These are phyloP conservation scores for Hortaea werneckii DNA, from an alignment of 2,329 filamentous ascomycete species.

Conservation along the genomic window DNA sequence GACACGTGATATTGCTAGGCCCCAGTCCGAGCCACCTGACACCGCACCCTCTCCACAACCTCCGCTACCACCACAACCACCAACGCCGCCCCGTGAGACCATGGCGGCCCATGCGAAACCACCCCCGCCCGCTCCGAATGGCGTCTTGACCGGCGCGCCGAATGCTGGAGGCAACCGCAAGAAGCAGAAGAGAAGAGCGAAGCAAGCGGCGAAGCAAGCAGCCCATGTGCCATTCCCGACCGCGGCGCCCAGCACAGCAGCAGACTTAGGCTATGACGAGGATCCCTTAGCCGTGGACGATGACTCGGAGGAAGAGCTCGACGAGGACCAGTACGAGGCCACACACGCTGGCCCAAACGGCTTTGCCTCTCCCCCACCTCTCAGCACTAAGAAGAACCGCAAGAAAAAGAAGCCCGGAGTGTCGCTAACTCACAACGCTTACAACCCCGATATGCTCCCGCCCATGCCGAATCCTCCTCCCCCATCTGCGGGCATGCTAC, in stretches of 20 bases:
- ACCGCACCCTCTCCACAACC: not conserved
- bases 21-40: not conserved
- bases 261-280: constrained; percentile 33
- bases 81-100: not conserved
- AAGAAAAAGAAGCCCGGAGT: constrained; percentile 43
- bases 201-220: constrained; percentile 61
- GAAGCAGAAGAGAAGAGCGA: constrained; percentile 87
- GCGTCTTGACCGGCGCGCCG: constrained; percentile 27
- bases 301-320: constrained; percentile 31
- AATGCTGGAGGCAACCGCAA: constrained; percentile 63
- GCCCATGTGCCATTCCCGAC: constrained; percentile 16
- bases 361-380: constrained; percentile 16
- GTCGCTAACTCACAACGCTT: constrained; percentile 6
- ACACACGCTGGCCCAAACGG: constrained; percentile 31
- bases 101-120: constrained; percentile 8
- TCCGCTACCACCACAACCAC: not conserved
- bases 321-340: constrained; percentile 24
- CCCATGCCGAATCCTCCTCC: constrained; percentile 14
- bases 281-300: constrained; percentile 31
- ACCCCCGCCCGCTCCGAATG: constrained; percentile 24
- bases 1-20: not conserved
- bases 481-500: constrained; percentile 7
- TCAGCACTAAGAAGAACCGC: constrained; percentile 42
- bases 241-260: constrained; percentile 11
- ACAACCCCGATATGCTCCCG: constrained; percentile 18